Evolutionary conservation across 768 basidiomycete species (phyloP).

Genomic region (Tricholoma sp.): DNA sequence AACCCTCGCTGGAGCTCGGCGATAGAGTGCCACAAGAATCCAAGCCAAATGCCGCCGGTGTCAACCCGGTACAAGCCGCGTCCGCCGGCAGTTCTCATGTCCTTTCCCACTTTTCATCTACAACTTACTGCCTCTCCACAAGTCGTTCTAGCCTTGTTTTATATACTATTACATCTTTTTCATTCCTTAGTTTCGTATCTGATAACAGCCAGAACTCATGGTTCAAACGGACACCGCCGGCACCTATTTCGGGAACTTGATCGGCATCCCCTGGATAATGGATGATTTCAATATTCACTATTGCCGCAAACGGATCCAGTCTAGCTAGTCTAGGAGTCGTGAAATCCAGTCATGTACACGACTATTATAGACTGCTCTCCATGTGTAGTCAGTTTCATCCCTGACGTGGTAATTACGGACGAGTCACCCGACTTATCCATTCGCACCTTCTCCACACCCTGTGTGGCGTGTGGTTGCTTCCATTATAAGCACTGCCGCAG

Average conservation of each 20-base stretch:
- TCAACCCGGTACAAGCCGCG: slow-evolving; percentile 15
- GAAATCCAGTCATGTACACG: too few relatives aligned
- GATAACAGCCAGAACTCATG: not conserved
- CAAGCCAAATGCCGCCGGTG: slow-evolving; percentile 28
- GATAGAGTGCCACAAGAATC: slow-evolving; percentile 13
- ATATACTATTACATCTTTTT: too few relatives aligned
- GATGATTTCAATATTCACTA: not conserved
- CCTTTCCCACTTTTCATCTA: not conserved
- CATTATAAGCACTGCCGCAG: too few relatives aligned
- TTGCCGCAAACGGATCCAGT: too few relatives aligned
- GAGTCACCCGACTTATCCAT: not conserved
- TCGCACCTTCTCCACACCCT: not conserved
- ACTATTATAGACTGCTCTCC: too few relatives aligned
- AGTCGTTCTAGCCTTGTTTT: not conserved
- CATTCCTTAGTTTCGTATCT: not conserved
- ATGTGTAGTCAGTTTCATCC: too few relatives aligned
- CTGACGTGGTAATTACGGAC: too few relatives aligned
- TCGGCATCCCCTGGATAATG: not conserved
- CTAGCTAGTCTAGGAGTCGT: too few relatives aligned
- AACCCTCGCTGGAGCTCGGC: slow-evolving; percentile 11
- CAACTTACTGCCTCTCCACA: not conserved
- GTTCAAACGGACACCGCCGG: slow-evolving; percentile 9
- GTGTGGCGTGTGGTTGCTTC: too few relatives aligned
- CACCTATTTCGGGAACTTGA: slow-evolving; percentile 9
- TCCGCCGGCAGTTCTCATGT: slow-evolving; percentile 16